Percentiles rank a stretch among this genome's conserved stretches.
phyloP scores from a whole-genome alignment of 2,329 filamentous ascomycete species.

The Beauveria rudraprayagi region DNA sequence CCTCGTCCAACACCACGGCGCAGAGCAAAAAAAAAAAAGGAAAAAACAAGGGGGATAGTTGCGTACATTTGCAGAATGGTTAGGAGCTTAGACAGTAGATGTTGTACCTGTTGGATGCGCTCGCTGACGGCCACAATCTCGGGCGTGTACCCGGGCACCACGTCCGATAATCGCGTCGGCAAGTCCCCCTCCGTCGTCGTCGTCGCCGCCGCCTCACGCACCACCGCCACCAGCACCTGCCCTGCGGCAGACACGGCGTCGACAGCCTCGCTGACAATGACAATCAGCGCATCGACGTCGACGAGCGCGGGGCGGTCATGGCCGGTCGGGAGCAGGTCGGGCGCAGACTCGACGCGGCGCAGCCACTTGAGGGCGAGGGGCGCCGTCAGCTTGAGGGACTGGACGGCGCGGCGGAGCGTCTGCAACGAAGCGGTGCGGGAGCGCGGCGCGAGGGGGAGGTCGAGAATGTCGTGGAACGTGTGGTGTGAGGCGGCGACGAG shows the following conservation, averaged over 20 bases:
- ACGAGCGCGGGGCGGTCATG: conserved; percentile 13
- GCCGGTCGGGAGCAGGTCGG: neutral
- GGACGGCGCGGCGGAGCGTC: conserved; percentile 1
- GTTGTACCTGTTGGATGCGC: conserved; percentile 12
- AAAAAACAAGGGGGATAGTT: no score
- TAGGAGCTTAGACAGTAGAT: conserved; percentile 13
- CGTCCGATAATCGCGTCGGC: neutral
- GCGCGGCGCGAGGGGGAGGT: conserved; percentile 1
- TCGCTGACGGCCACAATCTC: conserved; percentile 12
- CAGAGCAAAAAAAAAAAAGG: no score
- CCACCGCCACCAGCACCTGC: conserved; percentile 11
- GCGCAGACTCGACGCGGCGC: conserved; percentile 11
- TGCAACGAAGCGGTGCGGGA: conserved; percentile 2
- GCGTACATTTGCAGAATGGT: conserved; percentile 14
- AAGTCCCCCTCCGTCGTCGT: neutral
- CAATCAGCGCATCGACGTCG: conserved; percentile 15
- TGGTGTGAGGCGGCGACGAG: conserved; percentile 16
- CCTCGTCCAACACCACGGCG: no score
- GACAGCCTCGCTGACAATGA: conserved; percentile 13
- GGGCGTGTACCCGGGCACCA: neutral
- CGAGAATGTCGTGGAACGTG: conserved; percentile 8
- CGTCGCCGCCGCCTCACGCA: neutral
- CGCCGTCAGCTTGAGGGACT: conserved; percentile 12
- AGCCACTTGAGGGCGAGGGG: conserved; percentile 16
- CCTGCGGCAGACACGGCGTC: conserved; percentile 15